Evolutionary conservation across 805 yeast species (phyloP), one percentile per base, ranked within the genome.

Genomic region (Starmerella bacillaris): DNA sequence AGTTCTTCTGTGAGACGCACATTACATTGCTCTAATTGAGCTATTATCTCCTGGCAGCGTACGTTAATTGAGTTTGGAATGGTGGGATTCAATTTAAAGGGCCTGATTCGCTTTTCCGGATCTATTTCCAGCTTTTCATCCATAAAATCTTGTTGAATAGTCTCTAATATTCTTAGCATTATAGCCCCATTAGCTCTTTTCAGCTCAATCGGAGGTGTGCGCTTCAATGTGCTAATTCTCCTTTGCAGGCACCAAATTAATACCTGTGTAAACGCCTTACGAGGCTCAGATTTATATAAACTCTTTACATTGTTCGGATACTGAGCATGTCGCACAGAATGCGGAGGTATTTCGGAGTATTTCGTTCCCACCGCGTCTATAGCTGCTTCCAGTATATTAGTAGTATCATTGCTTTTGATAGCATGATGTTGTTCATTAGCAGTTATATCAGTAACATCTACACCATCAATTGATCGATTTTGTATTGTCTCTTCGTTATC

Each of bases 231-330:
- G 8, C 27, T 40, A 9, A 40, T 32, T 16, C 42, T 40, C 9
- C 37, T 33, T 9, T 12, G 18, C 12, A 44, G 31, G 20, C 39
- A 37, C 48, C 48, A 44, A 16, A 44, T 40, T 11, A 44, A 30
- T 5, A 42, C 42, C 31, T 44, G 48, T 15, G 41, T 38, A 33
- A 35, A 39, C 17, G 31, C 26, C 16, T 15, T 5, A 6, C 6
- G 6, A 5, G 29, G 22, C 20, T 7, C 19, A 22, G 32, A 6
- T 6, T 9, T 11, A 18, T n/a, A 8, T 6, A 5, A 6, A 21
- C 9, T 9, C 5, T 29, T 14, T 11, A 29, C 22, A 22, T 14
- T 9, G 11, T 29, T 14, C 19, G 22, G 32, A 22, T 29, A 29
- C 32, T 14, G 22, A 21, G 22, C 32, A 14, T 18, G 32, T 16